Evolutionary conservation across 2,329 filamentous ascomycete genomes (phyloP), one percentile per base, ranked within the genome.

Genomic region (Diaporthe eres): DNA sequence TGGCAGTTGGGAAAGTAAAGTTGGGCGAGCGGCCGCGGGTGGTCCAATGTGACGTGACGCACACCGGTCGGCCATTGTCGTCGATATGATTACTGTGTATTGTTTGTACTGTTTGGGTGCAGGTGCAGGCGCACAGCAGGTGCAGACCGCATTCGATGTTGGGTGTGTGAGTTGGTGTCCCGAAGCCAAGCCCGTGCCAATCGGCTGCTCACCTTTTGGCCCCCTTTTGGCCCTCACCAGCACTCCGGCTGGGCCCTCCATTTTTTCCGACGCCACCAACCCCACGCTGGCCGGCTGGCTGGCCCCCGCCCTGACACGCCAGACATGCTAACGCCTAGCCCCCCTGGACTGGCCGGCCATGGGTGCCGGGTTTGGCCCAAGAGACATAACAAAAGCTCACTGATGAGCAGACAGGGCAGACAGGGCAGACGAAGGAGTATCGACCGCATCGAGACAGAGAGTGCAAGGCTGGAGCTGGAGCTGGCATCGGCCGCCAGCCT

Each of bases 31-130:
- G 47, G 47, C 31, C 47, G 65, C 34, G 31, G 17, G 15, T 70
- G 49, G 65, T 53, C 31, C 47, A 39, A 68, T 68, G 65, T 22
- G 28, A 68, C 65, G 65, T 22, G 39, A 68, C 65, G 47, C 65
- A 53, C 65, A 68, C 47, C 47, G 47, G 65, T 51, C 28, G 65
- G n/a, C 63, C 63, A 22, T 65, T 31, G 60, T 65, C 42, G 39
- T 15, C 15, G 25, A 44, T 13, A 13, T 65, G 19, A 47, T 31
- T 19, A 55, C 12, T 53, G n/a, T 12, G n/a, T 25, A 10, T 12
- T 53, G 31, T 6, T 31, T 31, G 31, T 31, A 31, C 31, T n/a
- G 42, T 49, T 49, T 25, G 61, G 42, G 5, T 15, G 42, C 19
- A 31, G 25, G 42, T 67, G 19, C 44, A 49, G 37, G 37, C 12